Evolutionary conservation across 2,329 filamentous ascomycete genomes (phyloP), one percentile per base, ranked within the genome.

Genomic region (Helotiales sp.): DNA sequence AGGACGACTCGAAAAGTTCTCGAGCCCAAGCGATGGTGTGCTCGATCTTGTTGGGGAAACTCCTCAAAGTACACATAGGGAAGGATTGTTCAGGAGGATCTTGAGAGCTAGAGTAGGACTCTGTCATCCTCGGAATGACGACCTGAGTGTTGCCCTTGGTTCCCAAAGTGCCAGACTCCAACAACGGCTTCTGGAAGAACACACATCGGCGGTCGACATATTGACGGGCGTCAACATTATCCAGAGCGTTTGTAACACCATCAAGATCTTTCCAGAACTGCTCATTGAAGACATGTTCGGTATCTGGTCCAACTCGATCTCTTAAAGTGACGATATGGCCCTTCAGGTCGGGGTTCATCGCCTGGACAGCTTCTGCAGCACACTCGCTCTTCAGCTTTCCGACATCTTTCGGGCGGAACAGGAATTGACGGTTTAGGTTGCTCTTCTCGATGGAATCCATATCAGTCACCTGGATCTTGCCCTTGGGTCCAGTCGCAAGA

Each of bases 391-490:
- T 99, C 78, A 97, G 86, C 67, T 91, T 87, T 36, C 95, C 95
- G 46, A 99, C 96, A 74, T 99, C 93, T 71, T 91, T 91, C 46
- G 92, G 81, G 54, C 95, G 85, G 84, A 99, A 99, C 17, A 99
- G 76, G 77, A 99, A 99, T 70, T 99, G 95, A 42, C 95, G 85
- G 79, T 99, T 99, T 52, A 99, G 80, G 72, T 99, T 99, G 79
- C 93, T 98, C 84, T 93, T 96, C 77, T 99, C 95, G 67, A 99
- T 99, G 54, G 93, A 93, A 71, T 99, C 95, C 86, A 96, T 98
- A 72, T 99, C 95, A 13, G 96, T 98, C 50, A 99, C 90, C 58
- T 80, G 91, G 69, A 99, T 96, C 74, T 89, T 89, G 68, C 95
- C 95, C 49, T 92, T 84, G 2, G 91, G 90, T 3, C 95, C 95